Percentiles rank a stretch among this genome's conserved stretches.
phyloP scores from a whole-genome alignment of 73 alveolate species.

The Halteria grandinella region DNA sequence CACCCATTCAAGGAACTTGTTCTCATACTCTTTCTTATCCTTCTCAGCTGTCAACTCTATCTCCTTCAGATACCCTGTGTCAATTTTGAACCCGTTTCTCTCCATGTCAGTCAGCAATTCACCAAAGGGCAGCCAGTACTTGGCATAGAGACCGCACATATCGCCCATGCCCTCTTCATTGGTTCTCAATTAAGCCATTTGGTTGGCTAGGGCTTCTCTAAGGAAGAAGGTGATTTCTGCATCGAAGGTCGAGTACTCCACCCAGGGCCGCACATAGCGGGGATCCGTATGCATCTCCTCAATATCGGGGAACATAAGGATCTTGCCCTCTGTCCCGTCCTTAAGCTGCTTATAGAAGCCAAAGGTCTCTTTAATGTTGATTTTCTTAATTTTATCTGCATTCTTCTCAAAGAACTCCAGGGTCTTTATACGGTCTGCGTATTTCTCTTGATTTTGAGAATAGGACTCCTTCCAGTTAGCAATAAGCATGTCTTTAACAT shows the following conservation, averaged over 20 bases:
- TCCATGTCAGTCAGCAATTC: slow-evolving; percentile 92
- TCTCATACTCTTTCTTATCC: slow-evolving; percentile 66
- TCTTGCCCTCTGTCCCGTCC: slow-evolving; percentile 77
- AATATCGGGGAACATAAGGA: slow-evolving; percentile 77
- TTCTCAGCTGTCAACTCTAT: slow-evolving; percentile 76
- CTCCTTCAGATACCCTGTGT: slow-evolving; percentile 70
- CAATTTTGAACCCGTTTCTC: slow-evolving; percentile 82
- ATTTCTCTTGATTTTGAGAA: slow-evolving; percentile 21
- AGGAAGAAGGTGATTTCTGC: slow-evolving; percentile 86
- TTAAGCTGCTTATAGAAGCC: slow-evolving; percentile 70
- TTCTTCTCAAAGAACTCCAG: slow-evolving; percentile 33
- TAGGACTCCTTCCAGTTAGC: slow-evolving; percentile 14
- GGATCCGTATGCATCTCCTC: slow-evolving; percentile 83
- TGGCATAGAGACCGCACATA: slow-evolving; percentile 69
- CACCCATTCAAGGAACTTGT: slow-evolving; percentile 79
- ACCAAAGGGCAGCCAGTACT: slow-evolving; percentile 91
- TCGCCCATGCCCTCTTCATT: slow-evolving; percentile 66
- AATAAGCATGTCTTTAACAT: slow-evolving; percentile 45
- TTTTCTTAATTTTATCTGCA: slow-evolving; percentile 54
- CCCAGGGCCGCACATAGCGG: slow-evolving; percentile 71
- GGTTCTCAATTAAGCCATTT: slow-evolving; percentile 16
- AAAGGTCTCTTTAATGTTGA: slow-evolving; percentile 72
- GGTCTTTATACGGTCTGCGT: background rate
- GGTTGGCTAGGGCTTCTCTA: slow-evolving; percentile 56
- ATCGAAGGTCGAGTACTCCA: slow-evolving; percentile 87